Evolutionary conservation across 345 rosid genomes (phyloP), one percentile per base, ranked within the genome.

Genomic region (Hibiscus mutabilis): DNA sequence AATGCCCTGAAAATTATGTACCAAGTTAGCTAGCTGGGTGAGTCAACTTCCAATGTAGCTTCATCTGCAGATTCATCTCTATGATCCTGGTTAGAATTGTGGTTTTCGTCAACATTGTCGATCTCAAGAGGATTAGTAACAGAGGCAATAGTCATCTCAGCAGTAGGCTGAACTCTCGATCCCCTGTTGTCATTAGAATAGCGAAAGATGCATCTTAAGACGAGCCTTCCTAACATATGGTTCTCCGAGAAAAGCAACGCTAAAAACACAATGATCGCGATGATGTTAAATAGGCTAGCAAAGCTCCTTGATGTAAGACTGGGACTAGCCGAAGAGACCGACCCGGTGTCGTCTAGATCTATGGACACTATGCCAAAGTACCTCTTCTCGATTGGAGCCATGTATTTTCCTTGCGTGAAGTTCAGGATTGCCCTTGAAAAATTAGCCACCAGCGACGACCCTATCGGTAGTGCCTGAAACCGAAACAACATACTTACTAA

Each of bases 271-370:
- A 66, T 19, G 14, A 46, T 7, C 7, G 13, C 55, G 14, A 46
- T 25, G 7, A 66, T 25, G 14, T 46, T 44, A 15, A 67, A 67
- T 0, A 67, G 70, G 14, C 70, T 44, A 0, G 42, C 58, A 27
- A 67, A 67, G 40, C 58, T 67, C 57, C 21, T 24, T 46, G 69
- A 46, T 24, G 69, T 46, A 24, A 66, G 69, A 24, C 69, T 46
- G 1, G 69, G 69, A 51, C 56, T 66, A 15, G 15, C 18, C 8
- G 69, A 46, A 7, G 69, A 46, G 21, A 66, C 7, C 46, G 56
- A 5, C 21, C 14, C 37, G 7, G 56, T 46, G 13, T 15, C 69
- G 0, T 66, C 56, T 66, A 24, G 37, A 24, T 66, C 56, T 24
- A 46, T 46, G 56, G 56, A 14, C 25, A 66, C 9, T 25, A 3